Conservation (phyloP, 2,329 filamentous ascomycete genomes). For the Aspergillus sp. region DNA sequence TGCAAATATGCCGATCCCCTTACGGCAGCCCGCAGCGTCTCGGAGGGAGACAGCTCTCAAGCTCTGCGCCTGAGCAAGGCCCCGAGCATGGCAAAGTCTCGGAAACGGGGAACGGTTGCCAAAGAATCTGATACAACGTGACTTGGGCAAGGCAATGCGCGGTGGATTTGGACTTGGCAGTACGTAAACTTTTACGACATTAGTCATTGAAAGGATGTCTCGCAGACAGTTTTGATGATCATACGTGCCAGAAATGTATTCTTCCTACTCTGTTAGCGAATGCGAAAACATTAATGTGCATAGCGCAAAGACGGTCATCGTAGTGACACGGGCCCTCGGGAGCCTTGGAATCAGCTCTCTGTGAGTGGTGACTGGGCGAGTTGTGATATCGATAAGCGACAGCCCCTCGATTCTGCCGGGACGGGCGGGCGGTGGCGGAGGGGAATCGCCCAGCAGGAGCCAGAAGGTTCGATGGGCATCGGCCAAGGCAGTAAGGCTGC, state of each 20-base stretch:
- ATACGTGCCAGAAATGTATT: neutral
- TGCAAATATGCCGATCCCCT: neutral
- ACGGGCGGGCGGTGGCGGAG: slow-evolving; percentile 25
- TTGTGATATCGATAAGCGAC: slow-evolving; percentile 20
- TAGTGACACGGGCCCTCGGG: neutral
- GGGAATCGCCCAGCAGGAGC: slow-evolving; percentile 31
- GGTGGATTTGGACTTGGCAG: neutral
- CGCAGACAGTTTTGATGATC: neutral
- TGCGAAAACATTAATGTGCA: neutral
- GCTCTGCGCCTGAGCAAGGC: slow-evolving; percentile 5
- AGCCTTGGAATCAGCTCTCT: neutral
- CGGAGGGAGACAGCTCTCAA: neutral
- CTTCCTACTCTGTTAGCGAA: neutral
- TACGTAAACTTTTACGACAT: slow-evolving; percentile 4
- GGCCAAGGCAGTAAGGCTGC: slow-evolving; percentile 11
- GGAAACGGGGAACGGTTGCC: slow-evolving; percentile 1
- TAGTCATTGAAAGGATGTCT: neutral
- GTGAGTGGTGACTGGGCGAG: neutral
- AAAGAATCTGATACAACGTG: neutral
- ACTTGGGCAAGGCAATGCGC: neutral
- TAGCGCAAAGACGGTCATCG: neutral
- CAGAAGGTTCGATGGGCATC: slow-evolving; percentile 41
- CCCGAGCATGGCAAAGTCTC: slow-evolving; percentile 1
- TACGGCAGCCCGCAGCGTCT: neutral
- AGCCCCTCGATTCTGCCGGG: slow-evolving; percentile 26